Base-by-base conservation (phyloP, 1,284 basidiomycete species). In the Volvariella surrecta region DNA sequence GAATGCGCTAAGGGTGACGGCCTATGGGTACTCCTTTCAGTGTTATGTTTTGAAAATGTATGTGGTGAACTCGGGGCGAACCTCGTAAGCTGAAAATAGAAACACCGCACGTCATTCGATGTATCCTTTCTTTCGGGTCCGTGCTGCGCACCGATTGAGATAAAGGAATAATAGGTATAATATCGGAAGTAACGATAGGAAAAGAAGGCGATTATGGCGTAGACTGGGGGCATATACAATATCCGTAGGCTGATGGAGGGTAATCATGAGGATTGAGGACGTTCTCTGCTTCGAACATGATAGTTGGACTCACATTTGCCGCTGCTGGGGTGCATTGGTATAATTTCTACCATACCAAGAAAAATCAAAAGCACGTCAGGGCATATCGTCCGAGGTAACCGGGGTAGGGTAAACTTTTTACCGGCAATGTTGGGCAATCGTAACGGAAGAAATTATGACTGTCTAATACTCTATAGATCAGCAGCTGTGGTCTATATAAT, bases 201-300 rank as follows among this genome's bases (percentile, higher is more conserved):
- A 55, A 90, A 78, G 71, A 92, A 93, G 1, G 88, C 89, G 46
- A 93, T 79, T 55, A 93, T 66, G n/a, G 83, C 82, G 60, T 88
- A 91, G 39, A 89, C 69, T 2, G 78, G 74, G 2, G 85, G 85
- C 85, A 89, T 85, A 54, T 87, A 89, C 50, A 89, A 58, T 45
- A 89, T 77, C 47, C 86, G 77, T 22, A 88, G 61, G 45, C 81
- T 85, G 56, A 22, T 45, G 37, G 34, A 32, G 42, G n/a, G 35
- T 35, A 35, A 16, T 35, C 34, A 15, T 7, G 15, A 11, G 24
- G 24, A 6, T 28, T 28, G 6, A 11, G 24, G 6, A 11, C 6
- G 11, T 6, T 4, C 34, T 28, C 24, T 35, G n/a, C 34, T 16
- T 16, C n/a, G 18, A 15, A 22, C 11, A 35, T 37, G 40, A 15